Conservation (phyloP, 2,329 filamentous ascomycete species). For the Fusarium dlaminii region DNA sequence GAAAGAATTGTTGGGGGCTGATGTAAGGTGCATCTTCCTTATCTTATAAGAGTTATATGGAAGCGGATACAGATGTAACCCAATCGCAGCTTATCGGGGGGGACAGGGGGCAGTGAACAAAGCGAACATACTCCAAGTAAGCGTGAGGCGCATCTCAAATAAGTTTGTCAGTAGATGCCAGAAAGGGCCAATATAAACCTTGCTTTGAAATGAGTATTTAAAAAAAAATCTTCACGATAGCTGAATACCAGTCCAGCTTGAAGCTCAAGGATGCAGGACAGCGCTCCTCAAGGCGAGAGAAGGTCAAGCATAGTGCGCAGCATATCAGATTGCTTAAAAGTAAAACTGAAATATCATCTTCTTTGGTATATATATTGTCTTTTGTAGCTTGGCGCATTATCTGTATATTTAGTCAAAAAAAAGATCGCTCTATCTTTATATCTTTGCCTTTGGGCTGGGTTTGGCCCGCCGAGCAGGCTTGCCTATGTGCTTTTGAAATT, state of each 20-base stretch:
- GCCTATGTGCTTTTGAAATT: conserved; percentile 65
- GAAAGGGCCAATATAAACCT: background rate
- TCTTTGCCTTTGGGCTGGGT: conserved; percentile 43
- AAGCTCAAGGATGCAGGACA: background rate
- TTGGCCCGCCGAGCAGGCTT: conserved; percentile 28
- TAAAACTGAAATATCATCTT: too few relatives aligned
- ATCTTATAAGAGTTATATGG: background rate
- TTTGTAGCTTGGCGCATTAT: background rate
- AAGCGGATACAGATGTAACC: background rate
- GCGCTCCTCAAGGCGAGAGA: background rate
- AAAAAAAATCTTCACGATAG: background rate
- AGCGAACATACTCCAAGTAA: background rate
- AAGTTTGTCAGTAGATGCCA: background rate
- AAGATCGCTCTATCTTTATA: conserved; percentile 29
- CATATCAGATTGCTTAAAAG: too few relatives aligned
- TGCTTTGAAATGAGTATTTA: background rate
- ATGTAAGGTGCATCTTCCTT: background rate
- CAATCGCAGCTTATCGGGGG: background rate
- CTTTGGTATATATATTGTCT: background rate
- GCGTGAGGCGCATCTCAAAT: background rate
- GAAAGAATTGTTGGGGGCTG: background rate
- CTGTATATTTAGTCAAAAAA: background rate
- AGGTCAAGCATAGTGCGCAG: too few relatives aligned
- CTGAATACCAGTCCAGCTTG: too few relatives aligned
- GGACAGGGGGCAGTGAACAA: background rate